A percentile compares a stretch with the other conserved stretches of the same genome.
Conservation (phyloP, 371 early-diverging fungal genomes). For the Sporodiniella umbellata region DNA sequence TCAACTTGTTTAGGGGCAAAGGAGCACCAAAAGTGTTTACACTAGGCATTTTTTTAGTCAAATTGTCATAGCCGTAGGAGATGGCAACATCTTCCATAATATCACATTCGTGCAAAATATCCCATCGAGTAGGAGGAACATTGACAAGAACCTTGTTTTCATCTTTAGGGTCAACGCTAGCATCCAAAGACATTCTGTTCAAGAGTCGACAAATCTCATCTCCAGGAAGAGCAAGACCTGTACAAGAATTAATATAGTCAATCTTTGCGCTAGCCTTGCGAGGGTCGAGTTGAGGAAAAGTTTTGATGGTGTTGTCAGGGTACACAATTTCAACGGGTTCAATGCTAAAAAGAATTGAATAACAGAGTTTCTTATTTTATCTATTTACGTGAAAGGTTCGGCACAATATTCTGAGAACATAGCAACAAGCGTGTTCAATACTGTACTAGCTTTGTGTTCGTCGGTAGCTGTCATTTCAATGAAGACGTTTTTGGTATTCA, state of each 20-base stretch:
- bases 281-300: constrained; percentile 74
- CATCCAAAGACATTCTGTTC: constrained; percentile 84
- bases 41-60: constrained; percentile 78
- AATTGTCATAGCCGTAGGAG: constrained; percentile 98
- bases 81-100: constrained; percentile 99
- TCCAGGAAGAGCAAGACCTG: constrained; percentile 70
- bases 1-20: constrained; percentile 92
- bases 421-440: constrained; percentile 88
- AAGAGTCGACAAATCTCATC: constrained; percentile 80
- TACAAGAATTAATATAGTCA: constrained; percentile 84
- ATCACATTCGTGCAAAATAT: constrained; percentile 98
- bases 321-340: constrained; percentile 92
- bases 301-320: constrained; percentile 69
- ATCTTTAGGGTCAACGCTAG: constrained; percentile 56
- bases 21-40: constrained; percentile 88
- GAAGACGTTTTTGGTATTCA: constrained; percentile 96
- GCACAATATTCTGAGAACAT: constrained; percentile 95
- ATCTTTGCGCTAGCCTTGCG: constrained; percentile 71
- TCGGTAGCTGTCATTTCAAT: constrained; percentile 99
- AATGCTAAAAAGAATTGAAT: constrained; percentile 45
- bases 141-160: constrained; percentile 71
- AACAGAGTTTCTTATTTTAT: neutral
- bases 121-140: constrained; percentile 92
- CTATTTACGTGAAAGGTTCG: constrained; percentile 82
- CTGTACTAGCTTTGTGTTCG: constrained; percentile 91